Base-by-base conservation (phyloP, 176 grass and related monocot genomes). In the Oryza officinalis region DNA sequence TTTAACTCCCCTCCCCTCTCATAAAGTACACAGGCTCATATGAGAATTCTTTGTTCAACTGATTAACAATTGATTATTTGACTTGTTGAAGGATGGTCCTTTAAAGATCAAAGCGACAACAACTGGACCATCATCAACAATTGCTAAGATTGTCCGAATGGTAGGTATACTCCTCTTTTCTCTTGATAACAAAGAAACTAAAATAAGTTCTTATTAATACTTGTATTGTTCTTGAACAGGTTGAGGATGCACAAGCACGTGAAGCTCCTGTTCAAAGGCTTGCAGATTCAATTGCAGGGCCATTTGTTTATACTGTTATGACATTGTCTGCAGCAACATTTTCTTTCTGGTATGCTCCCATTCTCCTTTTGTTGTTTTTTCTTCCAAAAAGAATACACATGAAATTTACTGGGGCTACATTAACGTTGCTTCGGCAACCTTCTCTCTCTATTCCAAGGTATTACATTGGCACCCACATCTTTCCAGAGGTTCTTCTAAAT, bases 81-180 rank as follows among this genome's bases (percentile, higher is more conserved):
- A 6, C 12, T 80, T 84, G 65, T 81, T 89, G 63, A 86, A 98
- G 96, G 96, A 98, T 83, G 96, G 96, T 6, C 96, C 91, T 64
- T 80, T 98, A 67, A 98, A 86, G 85, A 87, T 98, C 87, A 82
- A 91, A 88, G 91, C 96, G 59, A 84, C 87, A 72, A 93, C 85
- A 75, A 95, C 91, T 30, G 96, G 96, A 84, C 83, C 89, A 46
- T 93, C 90, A 27, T 98, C 96, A 84, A 98, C 93, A 35, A 98
- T 98, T 88, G 89, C 96, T 52, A 98, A 98, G 89, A 98, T 98
- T 84, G 82, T 98, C 86, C 91, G 83, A 41, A 98, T 98, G 93
- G 93, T 98, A 35, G 18, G 82, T 35, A 80, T 66, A 61, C 30
- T 80, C 60, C 59, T 28, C 60, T 79, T 74, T 71, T 3, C 10